These are phyloP conservation scores for Podaxis sp. DNA, from an alignment of 768 basidiomycete species.

Conservation along the genomic window DNA sequence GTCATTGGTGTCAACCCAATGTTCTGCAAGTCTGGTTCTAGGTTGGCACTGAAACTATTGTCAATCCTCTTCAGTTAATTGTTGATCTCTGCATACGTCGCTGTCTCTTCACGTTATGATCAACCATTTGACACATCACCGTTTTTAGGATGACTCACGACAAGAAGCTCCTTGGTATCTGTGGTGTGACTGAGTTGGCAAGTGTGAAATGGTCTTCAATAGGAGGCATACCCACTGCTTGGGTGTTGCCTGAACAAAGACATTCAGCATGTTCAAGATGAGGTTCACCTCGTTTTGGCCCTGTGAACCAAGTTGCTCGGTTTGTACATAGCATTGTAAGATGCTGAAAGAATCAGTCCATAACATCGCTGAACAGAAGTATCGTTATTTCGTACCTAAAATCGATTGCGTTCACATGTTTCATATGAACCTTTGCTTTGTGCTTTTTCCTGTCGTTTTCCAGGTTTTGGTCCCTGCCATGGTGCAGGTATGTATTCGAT, in stretches of 20 bases:
- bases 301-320: neutral
- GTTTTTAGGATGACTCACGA: too few relatives aligned
- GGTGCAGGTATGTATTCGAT: too few relatives aligned
- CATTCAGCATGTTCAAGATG: conserved; percentile 33
- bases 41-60: too few relatives aligned
- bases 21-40: too few relatives aligned
- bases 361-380: neutral
- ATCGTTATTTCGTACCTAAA: conserved; percentile 21
- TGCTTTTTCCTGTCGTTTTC: neutral
- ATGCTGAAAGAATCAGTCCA: neutral
- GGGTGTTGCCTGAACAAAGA: conserved; percentile 33
- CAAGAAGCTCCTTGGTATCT: too few relatives aligned
- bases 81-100: too few relatives aligned
- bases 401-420: conserved; percentile 25
- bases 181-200: too few relatives aligned
- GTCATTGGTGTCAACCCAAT: too few relatives aligned
- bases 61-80: too few relatives aligned
- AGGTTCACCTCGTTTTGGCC: conserved; percentile 7
- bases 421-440: conserved; percentile 21
- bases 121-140: too few relatives aligned
- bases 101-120: too few relatives aligned
- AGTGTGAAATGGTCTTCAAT: too few relatives aligned
- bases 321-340: conserved; percentile 6
- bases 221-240: conserved; percentile 23
- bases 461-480: neutral